phyloP scores from a whole-genome alignment of 371 early-diverging fungal species.

The Zychaea mexicana region DNA sequence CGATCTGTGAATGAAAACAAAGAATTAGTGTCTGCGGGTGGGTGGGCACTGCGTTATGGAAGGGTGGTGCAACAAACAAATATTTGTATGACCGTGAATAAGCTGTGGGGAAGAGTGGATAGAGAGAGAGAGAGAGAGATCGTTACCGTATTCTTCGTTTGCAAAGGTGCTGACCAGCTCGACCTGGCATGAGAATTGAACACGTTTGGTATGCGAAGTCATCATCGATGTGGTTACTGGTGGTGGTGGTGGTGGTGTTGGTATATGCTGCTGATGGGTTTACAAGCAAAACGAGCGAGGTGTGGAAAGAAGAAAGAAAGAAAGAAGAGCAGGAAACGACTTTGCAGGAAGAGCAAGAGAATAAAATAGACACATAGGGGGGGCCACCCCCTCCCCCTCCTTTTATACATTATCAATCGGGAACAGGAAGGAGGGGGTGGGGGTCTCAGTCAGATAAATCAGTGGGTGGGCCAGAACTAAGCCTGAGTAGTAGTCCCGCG shows the following conservation, averaged over 20 bases:
- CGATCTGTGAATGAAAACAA: conserved; percentile 30
- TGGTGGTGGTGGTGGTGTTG: background rate
- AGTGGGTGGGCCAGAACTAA: background rate
- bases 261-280: background rate
- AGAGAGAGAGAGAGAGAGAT: background rate
- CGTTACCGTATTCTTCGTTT: conserved; percentile 50
- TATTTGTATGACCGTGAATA: too few species aligned
- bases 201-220: conserved; percentile 26
- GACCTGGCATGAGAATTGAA: conserved; percentile 44
- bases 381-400: too few species aligned
- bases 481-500: background rate
- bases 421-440: too few species aligned
- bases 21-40: too few species aligned
- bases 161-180: conserved; percentile 45
- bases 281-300: background rate
- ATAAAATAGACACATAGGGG: background rate
- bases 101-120: background rate
- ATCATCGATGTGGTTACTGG: conserved; percentile 1
- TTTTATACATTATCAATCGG: background rate
- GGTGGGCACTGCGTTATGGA: background rate
- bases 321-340: background rate
- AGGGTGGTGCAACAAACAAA: background rate
- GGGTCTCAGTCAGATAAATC: too few species aligned
- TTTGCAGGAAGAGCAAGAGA: background rate
- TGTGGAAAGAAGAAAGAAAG: background rate